Base-by-base conservation (phyloP, 163 green algal genomes). In the Chloromonas sp. region DNA sequence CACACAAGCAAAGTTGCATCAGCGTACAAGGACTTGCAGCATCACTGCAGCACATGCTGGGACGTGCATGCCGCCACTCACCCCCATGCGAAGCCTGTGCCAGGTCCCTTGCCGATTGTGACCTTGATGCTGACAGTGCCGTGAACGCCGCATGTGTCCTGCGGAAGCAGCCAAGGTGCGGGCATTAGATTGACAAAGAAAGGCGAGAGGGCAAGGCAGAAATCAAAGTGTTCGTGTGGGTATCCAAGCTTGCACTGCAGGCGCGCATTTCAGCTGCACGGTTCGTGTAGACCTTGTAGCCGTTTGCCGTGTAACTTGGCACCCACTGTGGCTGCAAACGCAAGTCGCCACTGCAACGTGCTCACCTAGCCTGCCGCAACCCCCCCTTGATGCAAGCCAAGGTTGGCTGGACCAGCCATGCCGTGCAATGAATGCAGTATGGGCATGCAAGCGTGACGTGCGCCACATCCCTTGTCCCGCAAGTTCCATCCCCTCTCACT, bases 61-160 rank as follows among this genome's bases (percentile, higher is more conserved):
- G 66, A 5, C 66, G 66, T 74, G 5, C 66, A 74, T 11, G 5
- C 66, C 5, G 66, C 66, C 79, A 81, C 94, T 88, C 93, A 97
- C 62, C 95, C 95, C 96, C 96, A 98, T 11, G 96, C 95, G 85
- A 91, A 94, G 85, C 96, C 98, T 1, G 81, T 86, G 74, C 95
- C 95, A 3, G 81, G 15, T 3, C 91, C 91, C 79, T 88, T 90
- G 71, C 93, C 94, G 3, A 97, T 90, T 14, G 81, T 86, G 15
- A 88, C 89, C 60, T 91, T 84, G 71, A 98, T 95, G 71, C 95
- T 87, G 14, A 98, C 95, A 0, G 96, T 99, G 87, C 96, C 97
- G 87, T 98, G 97, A 85, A 90, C 83, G 0, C 89, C 92, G 57
- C 92, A 95, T 1, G 88, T 92, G 82, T 93, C 90, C 86, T 93